Base-by-base conservation (phyloP, 2,329 filamentous ascomycete species). In the Parastagonospora nodorum region DNA sequence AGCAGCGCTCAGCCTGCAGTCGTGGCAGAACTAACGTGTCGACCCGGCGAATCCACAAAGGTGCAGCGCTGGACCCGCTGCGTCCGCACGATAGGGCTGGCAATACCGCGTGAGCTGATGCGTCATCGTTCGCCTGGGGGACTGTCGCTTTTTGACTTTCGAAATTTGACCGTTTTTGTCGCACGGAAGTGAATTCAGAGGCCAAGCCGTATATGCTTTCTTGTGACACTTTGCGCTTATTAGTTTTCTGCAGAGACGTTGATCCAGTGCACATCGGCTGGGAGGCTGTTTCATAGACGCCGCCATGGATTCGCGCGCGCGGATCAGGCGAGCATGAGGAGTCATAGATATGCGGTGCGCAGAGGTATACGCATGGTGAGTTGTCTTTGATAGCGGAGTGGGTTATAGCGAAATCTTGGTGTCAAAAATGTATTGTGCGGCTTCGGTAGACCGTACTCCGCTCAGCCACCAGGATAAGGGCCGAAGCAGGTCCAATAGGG, bases 291-390 rank as follows among this genome's bases (percentile, higher is more conserved):
- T 32, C 44, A 50, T 48, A 31, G 39, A 46, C 33, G 39, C 49
- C 14, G 24, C 8, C 15, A 29, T 42, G 28, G 36, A 45, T 50
- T 59, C 57, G 59, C 46, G 50, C 46, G 50, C 47, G 66, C 69
- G 66, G 64, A 73, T 59, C 63, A 66, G 60, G 61, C 50, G 56
- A 58, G 56, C 47, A 55, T 50, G 61, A 63, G 58, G 63, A 67
- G 63, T 63, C 64, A 66, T 62, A 64, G 63, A 49, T 61, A 58
- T 45, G 60, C 54, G 57, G 51, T 51, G 55, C 57, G 58, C 51
- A 55, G 51, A 60, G 56, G 53, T 56, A 64, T 54, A 68, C 67
- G 70, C 69, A 72, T 59, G 69, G 57, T 72, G 70, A 71, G 70
- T 67, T 73, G 70, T 68, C 45, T 37, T 68, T 61, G 63, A 67